Evolutionary conservation across 164 flowering plant species (phyloP).

Genomic region (Tetracentron sinense): DNA sequence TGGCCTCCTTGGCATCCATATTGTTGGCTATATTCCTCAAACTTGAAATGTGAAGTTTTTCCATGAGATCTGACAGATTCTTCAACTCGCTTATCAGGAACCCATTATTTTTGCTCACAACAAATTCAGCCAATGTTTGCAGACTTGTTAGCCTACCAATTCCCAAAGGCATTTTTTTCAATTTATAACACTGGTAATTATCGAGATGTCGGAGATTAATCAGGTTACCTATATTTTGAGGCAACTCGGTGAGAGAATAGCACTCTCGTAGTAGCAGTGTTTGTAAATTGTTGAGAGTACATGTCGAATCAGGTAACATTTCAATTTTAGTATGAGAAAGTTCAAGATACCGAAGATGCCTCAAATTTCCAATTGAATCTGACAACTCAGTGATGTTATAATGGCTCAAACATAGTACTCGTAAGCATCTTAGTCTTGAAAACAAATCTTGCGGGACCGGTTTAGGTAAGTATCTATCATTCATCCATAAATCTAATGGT

Average conservation of each 20-base stretch:
- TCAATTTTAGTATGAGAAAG: not conserved
- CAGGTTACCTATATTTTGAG: not conserved
- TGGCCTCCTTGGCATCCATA: slow-evolving; percentile 13
- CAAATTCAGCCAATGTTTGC: not conserved
- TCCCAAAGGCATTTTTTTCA: not conserved
- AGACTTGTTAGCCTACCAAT: slow-evolving; percentile 1
- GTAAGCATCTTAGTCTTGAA: not conserved
- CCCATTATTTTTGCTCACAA: not conserved
- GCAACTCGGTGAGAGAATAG: not conserved
- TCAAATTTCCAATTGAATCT: not conserved
- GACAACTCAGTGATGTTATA: not conserved
- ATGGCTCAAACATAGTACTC: not conserved
- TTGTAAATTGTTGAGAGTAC: not conserved
- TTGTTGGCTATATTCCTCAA: slow-evolving; percentile 14
- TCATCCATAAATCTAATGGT: not conserved
- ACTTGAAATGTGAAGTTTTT: slow-evolving; percentile 3
- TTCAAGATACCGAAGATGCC: not conserved
- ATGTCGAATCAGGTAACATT: not conserved
- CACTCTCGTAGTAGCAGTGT: not conserved
- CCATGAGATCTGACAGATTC: not conserved
- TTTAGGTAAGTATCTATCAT: not conserved
- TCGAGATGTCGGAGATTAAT: not conserved
- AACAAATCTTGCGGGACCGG: not conserved
- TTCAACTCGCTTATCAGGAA: not conserved
- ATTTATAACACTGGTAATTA: not conserved